Base-by-base conservation (phyloP, 1,284 basidiomycete species). In the Cutaneotrichosporon spelunceum region DNA sequence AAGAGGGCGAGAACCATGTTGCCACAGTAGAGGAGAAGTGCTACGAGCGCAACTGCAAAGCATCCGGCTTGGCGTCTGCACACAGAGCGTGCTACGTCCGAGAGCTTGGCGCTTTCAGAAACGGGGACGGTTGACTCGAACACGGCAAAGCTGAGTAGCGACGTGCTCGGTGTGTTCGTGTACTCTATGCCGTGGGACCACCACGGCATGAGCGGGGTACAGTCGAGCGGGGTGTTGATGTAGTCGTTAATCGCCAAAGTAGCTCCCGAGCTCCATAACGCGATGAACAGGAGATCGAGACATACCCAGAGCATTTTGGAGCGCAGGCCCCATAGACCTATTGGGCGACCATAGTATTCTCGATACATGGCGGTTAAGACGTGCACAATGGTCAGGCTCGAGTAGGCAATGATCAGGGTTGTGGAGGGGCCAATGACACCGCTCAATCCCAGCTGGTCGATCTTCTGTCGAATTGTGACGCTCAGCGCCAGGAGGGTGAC, bases 291-390 rank as follows among this genome's bases (percentile, higher is more conserved):
- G 33, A 85, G 73, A 66, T 83, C 82, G 16, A 78, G 60, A 56
- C 77, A 77, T 11, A 78, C 76, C 77, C 75, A 81, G 24, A 78
- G 66, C 76, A 81, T 81, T 65, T 82, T 82, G 50, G 75, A 78
- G 27, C 78, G 72, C 39, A 82, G 72, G 27, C 72, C 75, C 83
- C 83, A 85, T 4, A 85, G 72, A 5, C 84, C 84, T 64, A 84
- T 84, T 1, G 84, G 84, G 24, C 78, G 73, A 16, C 83, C 82
- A 68, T 81, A 82, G 70, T 83, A 84, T 70, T 85, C 83, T 42
- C 79, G 72, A 69, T 79, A 77, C 29, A 81, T 77, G 14, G 79
- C 80, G 16, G 75, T 69, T 33, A 81, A 67, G 52, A 81, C 80
- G 68, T 85, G 83, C 1, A 82, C 50, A 36, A 83, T 75, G 3